Evolutionary conservation across 495 filamentous ascomycete genomes (phyloP).

Genomic region (Aspergillus funiculosus): DNA sequence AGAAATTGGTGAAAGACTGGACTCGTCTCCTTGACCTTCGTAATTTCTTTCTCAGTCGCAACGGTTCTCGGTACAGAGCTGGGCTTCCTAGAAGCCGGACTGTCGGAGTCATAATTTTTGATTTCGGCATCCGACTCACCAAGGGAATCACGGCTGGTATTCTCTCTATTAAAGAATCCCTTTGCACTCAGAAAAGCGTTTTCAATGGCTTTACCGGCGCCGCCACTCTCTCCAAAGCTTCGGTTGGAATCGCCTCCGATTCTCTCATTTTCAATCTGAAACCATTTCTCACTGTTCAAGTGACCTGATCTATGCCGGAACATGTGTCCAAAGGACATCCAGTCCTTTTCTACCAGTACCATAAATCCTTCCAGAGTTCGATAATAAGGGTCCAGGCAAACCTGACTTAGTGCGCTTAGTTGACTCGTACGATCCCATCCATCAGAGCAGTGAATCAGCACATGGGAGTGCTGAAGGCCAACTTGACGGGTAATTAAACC

Average conservation of each 20-base stretch:
- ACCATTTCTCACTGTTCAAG: conserved; percentile 91
- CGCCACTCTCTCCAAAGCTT: conserved; percentile 45
- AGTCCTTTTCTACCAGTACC: conserved; percentile 93
- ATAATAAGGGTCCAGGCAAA: conserved; percentile 94
- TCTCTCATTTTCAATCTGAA: conserved; percentile 68
- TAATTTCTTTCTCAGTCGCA: conserved; percentile 48
- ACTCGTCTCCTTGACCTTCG: conserved; percentile 78
- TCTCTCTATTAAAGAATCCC: conserved; percentile 80
- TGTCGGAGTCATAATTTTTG: conserved; percentile 48
- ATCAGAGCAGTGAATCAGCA: conserved; percentile 95
- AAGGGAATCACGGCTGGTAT: conserved; percentile 59
- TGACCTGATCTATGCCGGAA: conserved; percentile 85
- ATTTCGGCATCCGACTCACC: conserved; percentile 57
- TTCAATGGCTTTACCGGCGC: conserved; percentile 72
- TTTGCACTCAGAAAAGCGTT: conserved; percentile 83
- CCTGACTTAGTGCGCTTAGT: conserved; percentile 85
- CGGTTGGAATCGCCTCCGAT: conserved; percentile 44
- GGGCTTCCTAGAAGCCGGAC: conserved; percentile 39
- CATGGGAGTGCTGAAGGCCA: conserved; percentile 87
- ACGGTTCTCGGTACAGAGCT: conserved; percentile 33
- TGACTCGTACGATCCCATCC: conserved; percentile 98
- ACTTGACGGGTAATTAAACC: conserved; percentile 81
- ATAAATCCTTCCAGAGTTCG: conserved; percentile 95
- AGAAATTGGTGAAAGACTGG: conserved; percentile 98
- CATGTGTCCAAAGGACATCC: conserved; percentile 96